Evolutionary conservation across 2,329 filamentous ascomycete genomes (phyloP), one percentile per base, ranked within the genome.

Genomic region (Ceratocystis harringtonii): DNA sequence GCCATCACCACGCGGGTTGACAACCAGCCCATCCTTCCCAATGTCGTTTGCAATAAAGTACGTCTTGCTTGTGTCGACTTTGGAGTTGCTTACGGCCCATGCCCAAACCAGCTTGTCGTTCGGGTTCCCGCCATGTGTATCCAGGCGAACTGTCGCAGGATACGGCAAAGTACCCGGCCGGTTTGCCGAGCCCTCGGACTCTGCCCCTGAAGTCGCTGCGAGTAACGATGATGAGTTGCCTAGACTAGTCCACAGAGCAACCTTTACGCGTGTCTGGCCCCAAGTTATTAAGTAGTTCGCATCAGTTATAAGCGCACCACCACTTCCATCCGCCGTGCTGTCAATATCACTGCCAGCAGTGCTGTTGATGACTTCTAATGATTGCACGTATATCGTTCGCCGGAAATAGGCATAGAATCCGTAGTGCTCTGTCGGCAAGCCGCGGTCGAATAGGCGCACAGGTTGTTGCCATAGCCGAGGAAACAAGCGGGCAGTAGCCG

Each of bases 321-420:
- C 84, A 58, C 76, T 70, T 15, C 72, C 71, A 17, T 72, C 68
- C 10, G 80, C 79, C 48, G 84, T 70, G 63, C 78, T 80, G 28
- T n/a, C 55, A 4, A 1, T 28, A 15, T 72, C 71, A 15, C 71
- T 68, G 55, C 55, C 28, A 30, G 28, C n/a, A 43, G 78, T 78
- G n/a, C 71, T 71, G 68, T 81, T 80, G 66, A 83, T 72, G 0
- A 76, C 73, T 0, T 75, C 75, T 10, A 80, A 76, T 17, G 84
- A 85, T 70, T 85, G 84, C 68, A 95, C 79, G 77, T 92, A 95
- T 69, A 95, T 89, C 7, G 87, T 88, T 69, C 91, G 89, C 75
- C 91, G 86, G 74, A 89, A 97, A 78, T 96, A 95, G 0, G 83
- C 89, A 76, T 96, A 96, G 76, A 96, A 96, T 1, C 90, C 90